Base-by-base conservation (phyloP, 2,329 filamentous ascomycete genomes). In the Bertia moriformis region DNA sequence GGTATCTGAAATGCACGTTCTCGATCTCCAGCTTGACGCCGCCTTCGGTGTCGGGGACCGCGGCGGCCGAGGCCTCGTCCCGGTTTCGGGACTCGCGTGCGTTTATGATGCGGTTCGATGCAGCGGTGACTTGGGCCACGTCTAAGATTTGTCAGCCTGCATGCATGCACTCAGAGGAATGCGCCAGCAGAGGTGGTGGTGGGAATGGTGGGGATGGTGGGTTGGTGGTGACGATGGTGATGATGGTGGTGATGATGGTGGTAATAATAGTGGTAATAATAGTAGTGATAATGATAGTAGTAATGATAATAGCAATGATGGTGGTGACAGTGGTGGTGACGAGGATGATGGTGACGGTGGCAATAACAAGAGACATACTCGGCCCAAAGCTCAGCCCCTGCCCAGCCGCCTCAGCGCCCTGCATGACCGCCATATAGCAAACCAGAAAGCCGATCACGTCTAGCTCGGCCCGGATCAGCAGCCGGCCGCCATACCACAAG, bases 311-410 rank as follows among this genome's bases (percentile, higher is more conserved):
- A n/a, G n/a, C n/a, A n/a, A n/a, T n/a, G n/a, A n/a, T n/a, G n/a
- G n/a, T n/a, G n/a, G n/a, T n/a, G n/a, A n/a, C n/a, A n/a, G n/a
- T n/a, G n/a, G n/a, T n/a, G n/a, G n/a, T n/a, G n/a, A n/a, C n/a
- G n/a, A n/a, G n/a, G n/a, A n/a, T n/a, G n/a, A n/a, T n/a, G n/a
- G n/a, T n/a, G n/a, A n/a, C n/a, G n/a, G n/a, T n/a, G n/a, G n/a
- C n/a, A n/a, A n/a, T n/a, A n/a, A 27, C 7, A 7, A 27, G n/a
- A 27, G n/a, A 27, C 22, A 7, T 40, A 38, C 58, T 82, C 4
- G 77, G 73, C 0, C 73, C 73, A 45, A 82, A 80, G 32, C 71
- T 72, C 44, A 86, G 73, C 41, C 77, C 73, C 43, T 79, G 70
- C 1, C 78, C 80, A 0, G 78, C 76, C 0, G 66, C 63, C 53